Evolutionary conservation across 1,139 yeast species (phyloP).

Genomic region (Pichia sp.): DNA sequence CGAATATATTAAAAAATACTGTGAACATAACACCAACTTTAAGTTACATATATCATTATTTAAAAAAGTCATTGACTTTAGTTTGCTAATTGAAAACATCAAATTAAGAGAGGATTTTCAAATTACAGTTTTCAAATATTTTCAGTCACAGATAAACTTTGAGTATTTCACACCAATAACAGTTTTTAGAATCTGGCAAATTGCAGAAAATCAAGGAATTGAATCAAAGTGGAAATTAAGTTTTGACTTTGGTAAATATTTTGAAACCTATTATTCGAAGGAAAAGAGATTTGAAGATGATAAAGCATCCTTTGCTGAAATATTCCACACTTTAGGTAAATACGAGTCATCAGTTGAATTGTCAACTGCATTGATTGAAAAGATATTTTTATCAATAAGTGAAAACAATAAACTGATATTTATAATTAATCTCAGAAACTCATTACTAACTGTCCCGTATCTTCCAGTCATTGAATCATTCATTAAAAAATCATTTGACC

Average conservation of each 20-base stretch:
- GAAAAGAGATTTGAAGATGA: neutral
- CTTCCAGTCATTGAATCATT: neutral
- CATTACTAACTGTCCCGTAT: slow-evolving; percentile 3
- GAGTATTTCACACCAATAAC: neutral
- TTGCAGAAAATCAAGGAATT: neutral
- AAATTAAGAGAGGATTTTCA: neutral
- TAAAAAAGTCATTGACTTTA: neutral
- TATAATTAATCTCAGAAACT: slow-evolving; percentile 1
- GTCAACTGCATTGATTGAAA: neutral
- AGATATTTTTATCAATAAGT: neutral
- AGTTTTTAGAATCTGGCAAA: slow-evolving; percentile 4
- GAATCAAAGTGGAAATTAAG: slow-evolving; percentile 3
- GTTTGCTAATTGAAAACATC: neutral
- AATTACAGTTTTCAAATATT: neutral
- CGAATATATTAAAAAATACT: neutral
- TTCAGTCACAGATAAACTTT: neutral
- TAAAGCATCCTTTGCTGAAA: neutral
- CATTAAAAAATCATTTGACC: neutral
- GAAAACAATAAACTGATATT: slow-evolving; percentile 1
- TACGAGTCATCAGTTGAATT: slow-evolving; percentile 6
- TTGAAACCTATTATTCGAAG: neutral
- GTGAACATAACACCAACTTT: neutral
- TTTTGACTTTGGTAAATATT: slow-evolving; percentile 1
- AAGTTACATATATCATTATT: slow-evolving; percentile 4
- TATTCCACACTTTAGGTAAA: neutral